A percentile compares a stretch with the other conserved stretches of the same genome.
Conservation (phyloP, 2,329 filamentous ascomycete genomes). For the Talaromyces amestolkiae region DNA sequence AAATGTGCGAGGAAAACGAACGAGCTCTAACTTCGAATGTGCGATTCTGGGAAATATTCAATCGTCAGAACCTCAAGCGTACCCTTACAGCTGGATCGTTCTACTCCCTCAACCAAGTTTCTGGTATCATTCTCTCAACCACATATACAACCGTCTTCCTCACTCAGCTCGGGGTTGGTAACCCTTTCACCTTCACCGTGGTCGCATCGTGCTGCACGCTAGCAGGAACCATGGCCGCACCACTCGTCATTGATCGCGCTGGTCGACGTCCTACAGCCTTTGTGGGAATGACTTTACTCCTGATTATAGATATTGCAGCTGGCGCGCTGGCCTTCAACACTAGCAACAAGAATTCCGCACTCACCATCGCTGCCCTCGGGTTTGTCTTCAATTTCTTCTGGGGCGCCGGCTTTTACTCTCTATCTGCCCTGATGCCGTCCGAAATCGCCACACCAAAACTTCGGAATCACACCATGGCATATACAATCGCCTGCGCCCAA, state of each 20-base stretch:
- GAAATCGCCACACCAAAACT: conserved; percentile 39
- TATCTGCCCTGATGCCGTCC: conserved; percentile 35
- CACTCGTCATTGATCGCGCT: conserved; percentile 35
- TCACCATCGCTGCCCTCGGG: conserved; percentile 33
- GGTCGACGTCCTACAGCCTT: conserved; percentile 38
- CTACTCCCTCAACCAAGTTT: conserved; percentile 38
- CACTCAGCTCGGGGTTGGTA: conserved; percentile 32
- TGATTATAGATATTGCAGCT: conserved; percentile 34
- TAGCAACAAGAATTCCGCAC: conserved; percentile 24
- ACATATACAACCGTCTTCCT: conserved; percentile 42
- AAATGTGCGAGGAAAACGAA: conserved; percentile 28
- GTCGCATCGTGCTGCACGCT: conserved; percentile 37
- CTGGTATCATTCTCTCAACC: conserved; percentile 37
- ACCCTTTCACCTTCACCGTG: conserved; percentile 37
- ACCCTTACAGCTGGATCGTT: conserved; percentile 38
- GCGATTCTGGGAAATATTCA: conserved; percentile 39
- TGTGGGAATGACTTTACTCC: conserved; percentile 33
- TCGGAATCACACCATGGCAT: conserved; percentile 40
- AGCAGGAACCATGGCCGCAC: conserved; percentile 37
- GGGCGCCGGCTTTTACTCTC: conserved; percentile 37
- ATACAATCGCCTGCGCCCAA: conserved; percentile 36
- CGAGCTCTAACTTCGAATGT: conserved; percentile 26
- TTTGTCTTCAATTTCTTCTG: conserved; percentile 42
- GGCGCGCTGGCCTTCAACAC: conserved; percentile 35
- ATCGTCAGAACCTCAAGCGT: conserved; percentile 33